phyloP scores from a whole-genome alignment of 495 filamentous ascomycete genomes.

The Lindgomyces ingoldianus region DNA sequence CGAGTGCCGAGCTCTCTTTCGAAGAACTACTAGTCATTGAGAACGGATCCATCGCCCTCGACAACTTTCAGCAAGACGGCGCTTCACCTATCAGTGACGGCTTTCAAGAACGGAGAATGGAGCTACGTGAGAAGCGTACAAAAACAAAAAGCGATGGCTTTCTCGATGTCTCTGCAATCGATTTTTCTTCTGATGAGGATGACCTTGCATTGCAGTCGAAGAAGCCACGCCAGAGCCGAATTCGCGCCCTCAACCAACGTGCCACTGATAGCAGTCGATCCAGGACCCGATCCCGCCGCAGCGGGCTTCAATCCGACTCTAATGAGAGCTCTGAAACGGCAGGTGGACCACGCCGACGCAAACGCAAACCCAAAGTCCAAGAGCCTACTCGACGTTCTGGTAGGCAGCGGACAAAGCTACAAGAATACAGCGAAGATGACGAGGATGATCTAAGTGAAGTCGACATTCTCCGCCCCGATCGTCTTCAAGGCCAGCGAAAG shows the following conservation, averaged over 20 bases:
- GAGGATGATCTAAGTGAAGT: conserved; percentile 7
- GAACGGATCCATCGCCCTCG: conserved; percentile 39
- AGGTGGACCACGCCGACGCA: neutral
- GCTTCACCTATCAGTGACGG: neutral
- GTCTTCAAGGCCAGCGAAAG: conserved; percentile 17
- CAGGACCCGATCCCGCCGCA: conserved; percentile 28
- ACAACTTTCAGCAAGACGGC: conserved; percentile 32
- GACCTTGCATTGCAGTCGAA: conserved; percentile 1
- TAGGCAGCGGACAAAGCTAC: conserved; percentile 2
- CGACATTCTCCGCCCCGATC: conserved; percentile 34
- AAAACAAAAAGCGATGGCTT: conserved; percentile 30
- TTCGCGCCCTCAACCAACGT: neutral
- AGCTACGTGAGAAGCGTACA: conserved; percentile 16
- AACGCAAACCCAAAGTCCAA: conserved; percentile 14
- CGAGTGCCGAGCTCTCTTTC: conserved; percentile 35
- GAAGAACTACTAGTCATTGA: conserved; percentile 39
- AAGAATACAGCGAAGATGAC: conserved; percentile 33
- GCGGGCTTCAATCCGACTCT: neutral
- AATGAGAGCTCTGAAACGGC: conserved; percentile 12
- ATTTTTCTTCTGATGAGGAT: conserved; percentile 37
- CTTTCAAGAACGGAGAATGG: conserved; percentile 16
- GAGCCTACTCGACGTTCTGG: conserved; percentile 31
- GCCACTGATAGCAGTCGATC: conserved; percentile 9
- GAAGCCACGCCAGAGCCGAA: conserved; percentile 23
- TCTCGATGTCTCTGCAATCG: conserved; percentile 37